A percentile compares a stretch with the other conserved stretches of the same genome.
Conservation (phyloP, 1,284 basidiomycete species). For the Boletus chippewaensis region DNA sequence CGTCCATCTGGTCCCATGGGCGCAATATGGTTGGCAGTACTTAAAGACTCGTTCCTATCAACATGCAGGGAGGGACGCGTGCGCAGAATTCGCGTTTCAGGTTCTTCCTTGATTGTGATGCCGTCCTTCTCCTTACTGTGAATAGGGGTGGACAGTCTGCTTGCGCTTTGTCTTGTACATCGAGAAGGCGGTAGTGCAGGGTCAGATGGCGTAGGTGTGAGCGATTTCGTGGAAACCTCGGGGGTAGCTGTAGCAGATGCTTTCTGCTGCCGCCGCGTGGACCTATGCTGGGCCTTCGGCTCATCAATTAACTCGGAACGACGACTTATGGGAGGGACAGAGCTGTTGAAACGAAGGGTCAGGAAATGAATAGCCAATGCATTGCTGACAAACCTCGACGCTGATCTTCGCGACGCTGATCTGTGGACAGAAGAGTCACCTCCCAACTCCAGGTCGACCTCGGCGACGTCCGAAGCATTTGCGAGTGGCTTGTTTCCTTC, state of each 20-base stretch:
- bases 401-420: slow-evolving; percentile 25
- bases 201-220: slow-evolving; percentile 25
- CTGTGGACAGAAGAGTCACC: slow-evolving; percentile 34
- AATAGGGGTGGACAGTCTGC: slow-evolving; percentile 28
- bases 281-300: slow-evolving; percentile 38
- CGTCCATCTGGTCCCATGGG: slow-evolving; percentile 50
- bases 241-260: slow-evolving; percentile 31
- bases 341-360: slow-evolving; percentile 19
- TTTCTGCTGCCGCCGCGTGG: slow-evolving; percentile 50
- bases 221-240: slow-evolving; percentile 20
- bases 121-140: slow-evolving; percentile 36
- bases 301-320: slow-evolving; percentile 20
- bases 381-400: slow-evolving; percentile 26
- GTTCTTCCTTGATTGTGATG: slow-evolving; percentile 43
- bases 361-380: slow-evolving; percentile 11
- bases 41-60: slow-evolving; percentile 33
- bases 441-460: slow-evolving; percentile 47
- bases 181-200: slow-evolving; percentile 15
- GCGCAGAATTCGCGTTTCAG: slow-evolving; percentile 44
- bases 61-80: slow-evolving; percentile 36
- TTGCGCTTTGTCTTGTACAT: slow-evolving; percentile 20
- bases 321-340: slow-evolving; percentile 23
- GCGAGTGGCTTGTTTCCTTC: slow-evolving; percentile 41
- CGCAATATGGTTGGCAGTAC: slow-evolving; percentile 35
- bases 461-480: slow-evolving; percentile 41